Percentiles rank a stretch among this genome's conserved stretches.
These are phyloP conservation scores for Coemansia brasiliensis DNA, from an alignment of 192 early-diverging fungal genomes.

Conservation along the genomic window DNA sequence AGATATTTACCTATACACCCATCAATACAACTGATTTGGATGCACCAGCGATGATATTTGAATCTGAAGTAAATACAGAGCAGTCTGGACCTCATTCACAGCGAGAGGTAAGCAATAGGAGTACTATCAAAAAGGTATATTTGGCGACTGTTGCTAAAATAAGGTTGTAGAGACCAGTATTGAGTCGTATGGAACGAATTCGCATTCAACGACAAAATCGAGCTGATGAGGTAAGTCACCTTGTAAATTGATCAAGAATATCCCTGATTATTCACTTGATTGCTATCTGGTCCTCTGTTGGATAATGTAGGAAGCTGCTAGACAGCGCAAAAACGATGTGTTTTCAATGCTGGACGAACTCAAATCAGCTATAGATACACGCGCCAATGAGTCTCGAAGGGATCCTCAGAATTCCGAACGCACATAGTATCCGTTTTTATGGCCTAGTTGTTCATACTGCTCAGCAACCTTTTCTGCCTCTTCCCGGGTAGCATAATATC, in stretches of 20 bases:
- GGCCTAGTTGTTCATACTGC: conserved; percentile 25
- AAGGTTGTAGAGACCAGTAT: neutral
- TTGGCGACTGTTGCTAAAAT: neutral
- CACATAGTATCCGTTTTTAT: conserved; percentile 44
- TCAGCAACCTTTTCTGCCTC: conserved; percentile 18
- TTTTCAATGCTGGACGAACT: conserved; percentile 40
- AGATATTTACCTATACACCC: conserved; percentile 33
- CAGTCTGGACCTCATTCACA: neutral
- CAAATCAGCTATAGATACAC: conserved; percentile 28
- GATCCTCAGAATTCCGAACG: neutral
- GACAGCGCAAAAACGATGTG: conserved; percentile 17
- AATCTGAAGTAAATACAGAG: conserved; percentile 26
- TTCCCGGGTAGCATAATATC: conserved; percentile 3
- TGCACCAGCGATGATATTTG: conserved; percentile 28
- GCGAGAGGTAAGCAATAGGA: conserved; percentile 10
- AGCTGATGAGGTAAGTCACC: conserved; percentile 20
- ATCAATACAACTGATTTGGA: conserved; percentile 16
- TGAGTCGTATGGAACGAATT: conserved; percentile 49
- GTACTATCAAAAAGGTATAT: neutral
- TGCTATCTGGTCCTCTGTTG: no score
- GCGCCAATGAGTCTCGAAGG: conserved; percentile 10
- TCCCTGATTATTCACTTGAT: no score
- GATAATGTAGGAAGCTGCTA: conserved; percentile 21
- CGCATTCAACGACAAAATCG: conserved; percentile 24
- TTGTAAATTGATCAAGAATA: no score